Evolutionary conservation across 2,329 filamentous ascomycete species (phyloP).

Genomic region (Xylaria digitata): DNA sequence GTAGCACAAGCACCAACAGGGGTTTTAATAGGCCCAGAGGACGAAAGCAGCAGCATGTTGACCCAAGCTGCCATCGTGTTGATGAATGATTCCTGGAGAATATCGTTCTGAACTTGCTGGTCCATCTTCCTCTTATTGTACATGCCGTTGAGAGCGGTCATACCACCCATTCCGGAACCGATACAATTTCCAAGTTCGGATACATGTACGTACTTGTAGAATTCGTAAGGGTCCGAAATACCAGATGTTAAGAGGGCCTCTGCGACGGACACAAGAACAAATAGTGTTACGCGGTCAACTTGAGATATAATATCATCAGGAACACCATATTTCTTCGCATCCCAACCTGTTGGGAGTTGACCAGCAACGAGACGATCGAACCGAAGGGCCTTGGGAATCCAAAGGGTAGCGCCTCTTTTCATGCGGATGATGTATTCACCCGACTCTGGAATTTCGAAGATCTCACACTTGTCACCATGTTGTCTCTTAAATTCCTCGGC

Average conservation of each 20-base stretch:
- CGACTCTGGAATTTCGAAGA: slow-evolving; percentile 93
- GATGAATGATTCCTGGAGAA: slow-evolving; percentile 99
- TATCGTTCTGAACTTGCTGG: slow-evolving; percentile 97
- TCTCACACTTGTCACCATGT: slow-evolving; percentile 96
- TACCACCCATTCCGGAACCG: slow-evolving; percentile 97
- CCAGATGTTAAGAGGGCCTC: slow-evolving; percentile 91
- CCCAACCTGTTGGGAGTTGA: slow-evolving; percentile 97
- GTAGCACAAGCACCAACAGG: slow-evolving; percentile 98
- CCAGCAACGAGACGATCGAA: slow-evolving; percentile 98
- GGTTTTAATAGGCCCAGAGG: slow-evolving; percentile 97
- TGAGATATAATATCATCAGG: slow-evolving; percentile 98
- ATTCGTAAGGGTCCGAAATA: slow-evolving; percentile 99
- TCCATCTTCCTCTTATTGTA: slow-evolving; percentile 98
- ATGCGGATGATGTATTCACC: slow-evolving; percentile 95
- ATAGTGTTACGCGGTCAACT: slow-evolving; percentile 95
- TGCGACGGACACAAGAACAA: slow-evolving; percentile 91
- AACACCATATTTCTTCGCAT: slow-evolving; percentile 94
- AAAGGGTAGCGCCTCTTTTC: slow-evolving; percentile 93
- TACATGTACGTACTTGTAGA: slow-evolving; percentile 99
- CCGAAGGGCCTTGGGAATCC: slow-evolving; percentile 95
- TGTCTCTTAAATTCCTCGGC: slow-evolving; percentile 97
- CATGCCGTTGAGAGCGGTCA: slow-evolving; percentile 92
- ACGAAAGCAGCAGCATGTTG: slow-evolving; percentile 98
- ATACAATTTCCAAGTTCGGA: slow-evolving; percentile 98
- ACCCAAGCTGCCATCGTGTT: slow-evolving; percentile 99